Percentiles rank a stretch among this genome's conserved stretches.
These are phyloP conservation scores for Pelargonium fulgidum DNA, from an alignment of 441 rosid genomes.

Conservation along the genomic window DNA sequence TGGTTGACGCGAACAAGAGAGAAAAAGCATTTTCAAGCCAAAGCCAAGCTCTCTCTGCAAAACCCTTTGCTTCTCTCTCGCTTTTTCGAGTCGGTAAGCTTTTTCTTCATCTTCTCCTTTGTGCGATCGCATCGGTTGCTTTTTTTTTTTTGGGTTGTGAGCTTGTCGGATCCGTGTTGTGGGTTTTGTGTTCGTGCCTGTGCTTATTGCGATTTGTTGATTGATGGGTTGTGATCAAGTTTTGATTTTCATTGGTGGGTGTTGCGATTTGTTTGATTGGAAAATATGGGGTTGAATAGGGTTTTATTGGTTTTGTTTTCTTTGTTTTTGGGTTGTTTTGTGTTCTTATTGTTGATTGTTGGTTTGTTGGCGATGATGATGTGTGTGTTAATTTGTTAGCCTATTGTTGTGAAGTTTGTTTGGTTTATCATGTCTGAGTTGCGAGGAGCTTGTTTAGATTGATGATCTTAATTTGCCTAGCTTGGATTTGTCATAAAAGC, in stretches of 20 bases:
- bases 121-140: background rate
- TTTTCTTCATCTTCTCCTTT: background rate
- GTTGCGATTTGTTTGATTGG: slow-evolving; percentile 4
- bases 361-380: background rate
- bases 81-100: background rate
- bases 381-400: background rate
- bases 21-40: background rate
- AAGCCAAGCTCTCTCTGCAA: slow-evolving; percentile 8
- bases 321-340: background rate
- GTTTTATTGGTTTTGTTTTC: background rate
- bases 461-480: too few species aligned
- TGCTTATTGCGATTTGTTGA: background rate
- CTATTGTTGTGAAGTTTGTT: background rate
- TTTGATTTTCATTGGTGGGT: background rate
- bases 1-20: background rate
- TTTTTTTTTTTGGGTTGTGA: background rate
- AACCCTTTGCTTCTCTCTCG: slow-evolving; percentile 3
- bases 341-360: background rate
- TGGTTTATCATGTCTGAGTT: background rate
- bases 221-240: slow-evolving; percentile 7
- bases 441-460: background rate
- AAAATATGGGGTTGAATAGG: background rate
- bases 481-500: background rate
- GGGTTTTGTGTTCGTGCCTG: background rate
- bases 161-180: background rate